A percentile compares a stretch with the other conserved stretches of the same genome.
Conservation (phyloP, 306 rosid species). For the Biancaea sappan region DNA sequence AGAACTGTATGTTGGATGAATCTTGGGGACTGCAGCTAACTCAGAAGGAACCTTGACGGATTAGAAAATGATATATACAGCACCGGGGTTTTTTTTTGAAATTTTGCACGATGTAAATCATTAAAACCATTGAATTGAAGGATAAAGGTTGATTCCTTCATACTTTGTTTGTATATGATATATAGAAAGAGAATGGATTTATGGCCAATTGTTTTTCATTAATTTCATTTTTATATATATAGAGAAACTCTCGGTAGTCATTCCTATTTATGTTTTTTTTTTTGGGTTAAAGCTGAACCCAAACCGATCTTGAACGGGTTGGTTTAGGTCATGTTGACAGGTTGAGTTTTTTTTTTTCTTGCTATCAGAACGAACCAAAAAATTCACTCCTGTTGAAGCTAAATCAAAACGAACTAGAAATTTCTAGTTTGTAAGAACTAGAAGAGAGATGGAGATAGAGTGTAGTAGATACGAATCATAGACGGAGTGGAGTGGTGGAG, state of each 20-base stretch:
- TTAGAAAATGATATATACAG: slow-evolving; percentile 9
- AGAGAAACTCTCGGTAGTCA: background rate
- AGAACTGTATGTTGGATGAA: slow-evolving; percentile 20
- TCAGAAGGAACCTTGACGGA: slow-evolving; percentile 29
- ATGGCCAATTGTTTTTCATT: background rate
- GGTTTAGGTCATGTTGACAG: too few relatives aligned
- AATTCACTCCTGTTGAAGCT: too few relatives aligned
- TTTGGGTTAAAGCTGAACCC: too few relatives aligned
- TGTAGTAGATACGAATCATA: too few relatives aligned
- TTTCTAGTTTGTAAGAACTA: too few relatives aligned
- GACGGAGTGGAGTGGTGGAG: too few relatives aligned
- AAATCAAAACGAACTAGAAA: too few relatives aligned
- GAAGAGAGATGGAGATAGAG: too few relatives aligned
- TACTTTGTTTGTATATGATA: slow-evolving; percentile 29
- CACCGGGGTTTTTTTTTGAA: background rate
- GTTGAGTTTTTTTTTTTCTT: too few relatives aligned
- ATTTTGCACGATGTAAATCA: slow-evolving; percentile 22
- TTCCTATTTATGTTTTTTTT: background rate
- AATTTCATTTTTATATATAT: background rate
- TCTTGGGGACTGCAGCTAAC: slow-evolving; percentile 32
- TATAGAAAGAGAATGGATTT: background rate
- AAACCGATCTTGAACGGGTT: too few relatives aligned
- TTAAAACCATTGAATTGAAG: slow-evolving; percentile 33
- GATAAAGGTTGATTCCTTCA: background rate
- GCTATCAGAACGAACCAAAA: too few relatives aligned